Conservation (phyloP, 139 green algal species). For the Coelastrella sp. region DNA sequence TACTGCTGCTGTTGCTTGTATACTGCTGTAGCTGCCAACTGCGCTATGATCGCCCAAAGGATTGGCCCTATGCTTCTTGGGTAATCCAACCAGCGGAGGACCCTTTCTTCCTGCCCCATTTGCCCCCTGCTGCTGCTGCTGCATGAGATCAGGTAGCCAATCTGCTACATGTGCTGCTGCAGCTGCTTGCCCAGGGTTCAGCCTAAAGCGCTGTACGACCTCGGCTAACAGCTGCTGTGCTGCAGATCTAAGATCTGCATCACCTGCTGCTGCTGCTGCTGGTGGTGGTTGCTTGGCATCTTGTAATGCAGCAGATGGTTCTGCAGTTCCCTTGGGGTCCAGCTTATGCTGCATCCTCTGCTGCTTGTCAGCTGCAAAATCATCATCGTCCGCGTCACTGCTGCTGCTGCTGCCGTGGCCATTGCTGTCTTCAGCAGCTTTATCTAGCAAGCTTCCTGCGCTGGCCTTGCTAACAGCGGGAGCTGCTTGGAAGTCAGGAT, state of each 20-base stretch:
- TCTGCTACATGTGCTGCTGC: slow-evolving; percentile 26
- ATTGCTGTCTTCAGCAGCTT: too few species aligned
- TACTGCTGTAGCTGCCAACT: background rate
- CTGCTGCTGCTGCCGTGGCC: too few species aligned
- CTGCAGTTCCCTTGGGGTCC: too few species aligned
- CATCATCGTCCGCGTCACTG: too few species aligned
- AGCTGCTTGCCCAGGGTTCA: slow-evolving; percentile 24
- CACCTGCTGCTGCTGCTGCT: slow-evolving; percentile 21
- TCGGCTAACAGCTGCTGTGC: background rate
- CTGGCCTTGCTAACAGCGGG: too few species aligned
- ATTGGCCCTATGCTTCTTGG: background rate
- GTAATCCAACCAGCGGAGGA: background rate
- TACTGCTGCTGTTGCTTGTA: slow-evolving; percentile 1
- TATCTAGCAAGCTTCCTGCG: too few species aligned
- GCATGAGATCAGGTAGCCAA: slow-evolving; percentile 15
- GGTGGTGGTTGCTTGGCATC: background rate
- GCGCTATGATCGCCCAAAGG: background rate
- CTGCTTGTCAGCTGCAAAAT: too few species aligned
- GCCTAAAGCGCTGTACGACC: slow-evolving; percentile 48
- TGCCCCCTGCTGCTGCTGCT: background rate
- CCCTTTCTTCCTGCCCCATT: background rate
- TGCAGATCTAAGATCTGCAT: background rate
- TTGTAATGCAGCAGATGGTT: too few species aligned
- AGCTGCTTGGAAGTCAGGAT: background rate
- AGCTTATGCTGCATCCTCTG: too few species aligned